These are phyloP conservation scores for Fusarium equiseti DNA, from an alignment of 2,329 filamentous ascomycete species.

Conservation along the genomic window DNA sequence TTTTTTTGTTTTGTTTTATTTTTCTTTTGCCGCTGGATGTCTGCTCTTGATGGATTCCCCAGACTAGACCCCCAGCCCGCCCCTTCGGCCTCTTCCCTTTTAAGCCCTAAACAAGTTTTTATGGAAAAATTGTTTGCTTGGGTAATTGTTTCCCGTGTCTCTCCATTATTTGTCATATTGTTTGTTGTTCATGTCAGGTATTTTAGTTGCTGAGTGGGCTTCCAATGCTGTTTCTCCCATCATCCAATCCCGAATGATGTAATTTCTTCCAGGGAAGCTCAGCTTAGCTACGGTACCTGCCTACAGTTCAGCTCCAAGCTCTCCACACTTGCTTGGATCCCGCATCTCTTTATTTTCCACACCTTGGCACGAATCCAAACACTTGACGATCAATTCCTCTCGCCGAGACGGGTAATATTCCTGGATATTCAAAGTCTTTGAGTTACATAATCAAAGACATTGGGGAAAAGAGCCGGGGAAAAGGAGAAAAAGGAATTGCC, in stretches of 20 bases:
- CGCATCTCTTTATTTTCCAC: slow-evolving; percentile 27
- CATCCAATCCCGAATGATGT: slow-evolving; percentile 40
- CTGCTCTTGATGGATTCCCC: not conserved
- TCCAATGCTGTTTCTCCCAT: not conserved
- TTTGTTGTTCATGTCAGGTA: slow-evolving; percentile 3
- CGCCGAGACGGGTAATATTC: slow-evolving; percentile 8
- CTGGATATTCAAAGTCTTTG: not conserved
- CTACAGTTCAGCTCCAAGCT: slow-evolving; percentile 28
- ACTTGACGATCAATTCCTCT: slow-evolving; percentile 9
- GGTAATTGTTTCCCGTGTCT: not conserved
- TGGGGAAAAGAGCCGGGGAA: slow-evolving; percentile 12
- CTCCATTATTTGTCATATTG: slow-evolving; percentile 1
- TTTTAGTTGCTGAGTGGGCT: slow-evolving; percentile 1
- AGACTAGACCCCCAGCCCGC: slow-evolving; percentile 2
- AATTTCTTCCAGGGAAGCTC: slow-evolving; percentile 37
- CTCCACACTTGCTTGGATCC: slow-evolving; percentile 38
- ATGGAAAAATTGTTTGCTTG: slow-evolving; percentile 1
- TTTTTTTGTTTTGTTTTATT: not conserved
- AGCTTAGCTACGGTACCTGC: slow-evolving; percentile 8
- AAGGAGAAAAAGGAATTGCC: slow-evolving; percentile 13
- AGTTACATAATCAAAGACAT: slow-evolving; percentile 31
- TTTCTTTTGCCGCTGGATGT: slow-evolving; percentile 12
- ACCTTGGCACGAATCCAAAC: slow-evolving; percentile 12
- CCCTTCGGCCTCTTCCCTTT: slow-evolving; percentile 21
- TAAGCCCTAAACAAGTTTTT: not conserved